Conservation (phyloP, 805 yeast genomes). For the Peterozyma toletana region DNA sequence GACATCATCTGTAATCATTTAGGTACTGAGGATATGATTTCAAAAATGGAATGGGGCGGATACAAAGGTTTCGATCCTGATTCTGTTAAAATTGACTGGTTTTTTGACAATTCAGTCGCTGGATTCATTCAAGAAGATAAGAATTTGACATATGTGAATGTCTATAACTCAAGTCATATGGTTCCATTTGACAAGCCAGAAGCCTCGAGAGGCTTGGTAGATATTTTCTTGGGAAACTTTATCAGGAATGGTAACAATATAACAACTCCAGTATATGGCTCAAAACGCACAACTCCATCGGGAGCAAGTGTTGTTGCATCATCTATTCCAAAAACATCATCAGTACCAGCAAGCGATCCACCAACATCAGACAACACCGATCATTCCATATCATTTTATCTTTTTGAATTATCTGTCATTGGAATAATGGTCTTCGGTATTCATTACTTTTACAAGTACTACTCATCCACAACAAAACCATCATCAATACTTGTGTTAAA, state of each 20-base stretch:
- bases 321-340: background rate
- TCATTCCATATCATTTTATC: constrained; percentile 12
- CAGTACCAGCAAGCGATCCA: background rate
- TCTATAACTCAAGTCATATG: constrained; percentile 85
- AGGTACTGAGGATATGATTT: constrained; percentile 66
- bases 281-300: background rate
- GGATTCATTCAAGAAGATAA: constrained; percentile 43
- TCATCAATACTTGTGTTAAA: constrained; percentile 10
- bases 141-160: constrained; percentile 69
- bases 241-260: constrained; percentile 16
- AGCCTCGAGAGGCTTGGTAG: constrained; percentile 63
- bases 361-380: background rate
- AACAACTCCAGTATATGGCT: constrained; percentile 19
- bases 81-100: constrained; percentile 29
- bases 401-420: constrained; percentile 16
- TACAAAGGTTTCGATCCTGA: constrained; percentile 41
- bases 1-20: constrained; percentile 83
- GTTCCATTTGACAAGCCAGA: constrained; percentile 79
- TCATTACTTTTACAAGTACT: constrained; percentile 17
- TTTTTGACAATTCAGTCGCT: constrained; percentile 28
- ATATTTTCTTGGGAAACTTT: constrained; percentile 31
- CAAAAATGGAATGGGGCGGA: constrained; percentile 60
- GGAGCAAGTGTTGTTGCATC: too few species aligned
- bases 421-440: constrained; percentile 14
- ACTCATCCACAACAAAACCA: constrained; percentile 10